Evolutionary conservation across 2,329 filamentous ascomycete genomes (phyloP), one percentile per base, ranked within the genome.

Genomic region (Elsinoe fawcettii): DNA sequence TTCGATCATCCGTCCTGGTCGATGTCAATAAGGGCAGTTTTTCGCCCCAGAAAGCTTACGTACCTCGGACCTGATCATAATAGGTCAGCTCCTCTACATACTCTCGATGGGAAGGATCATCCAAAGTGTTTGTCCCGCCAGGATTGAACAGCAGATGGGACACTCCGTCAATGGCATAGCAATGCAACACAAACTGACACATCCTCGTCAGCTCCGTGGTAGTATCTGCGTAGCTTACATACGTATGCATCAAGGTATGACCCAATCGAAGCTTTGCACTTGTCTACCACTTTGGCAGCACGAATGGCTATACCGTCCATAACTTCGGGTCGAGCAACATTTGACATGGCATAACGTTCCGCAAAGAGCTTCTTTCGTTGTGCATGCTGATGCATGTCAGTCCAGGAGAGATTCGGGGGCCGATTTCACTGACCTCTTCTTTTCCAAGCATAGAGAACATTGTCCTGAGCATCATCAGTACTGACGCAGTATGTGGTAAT

Each of bases 311-410:
- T 51, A 11, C 25, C 59, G 2, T 58, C 22, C 9, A 59, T 23
- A 1, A 55, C 54, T 25, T 61, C 59, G 9, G 55, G 49, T 14
- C 57, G 41, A 39, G 58, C 49, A 6, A 61, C 32, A 41, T 61
- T 61, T n/a, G 57, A 57, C 51, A 59, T 59, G 25, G 57, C 57
- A 49, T 61, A 61, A 6, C 59, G 25, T 18, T 61, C 59, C n/a
- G 57, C 59, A 7, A 61, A 25, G 2, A 61, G 34, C 9, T 56
- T 37, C 22, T 61, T 61, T 3, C 59, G 27, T 27, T 59, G 55
- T 9, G 39, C 36, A 34, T 61, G 49, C 49, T 53, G 18, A 22
- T 14, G 16, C 3, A 18, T 9, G n/a, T 51, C 34, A 53, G 49
- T 14, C 14, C 5, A 18, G n/a, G 23, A 18, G 4, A 53, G 5